These are phyloP conservation scores for Candida argentea DNA, from an alignment of 805 yeast species.

Conservation along the genomic window DNA sequence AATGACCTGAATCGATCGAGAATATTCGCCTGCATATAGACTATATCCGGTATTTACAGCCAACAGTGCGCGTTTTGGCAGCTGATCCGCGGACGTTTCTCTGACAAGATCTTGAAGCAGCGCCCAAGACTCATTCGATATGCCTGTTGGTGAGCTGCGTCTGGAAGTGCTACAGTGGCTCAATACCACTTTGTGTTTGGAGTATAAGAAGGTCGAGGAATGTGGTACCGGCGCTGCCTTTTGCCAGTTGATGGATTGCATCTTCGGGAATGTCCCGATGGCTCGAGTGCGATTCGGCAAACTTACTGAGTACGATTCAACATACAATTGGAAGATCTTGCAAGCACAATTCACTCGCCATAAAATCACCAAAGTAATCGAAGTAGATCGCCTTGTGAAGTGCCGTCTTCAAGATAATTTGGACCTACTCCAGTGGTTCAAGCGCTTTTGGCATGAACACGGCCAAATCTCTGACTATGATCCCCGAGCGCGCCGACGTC, in stretches of 20 bases:
- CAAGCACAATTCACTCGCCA: slow-evolving; percentile 74
- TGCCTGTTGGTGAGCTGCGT: slow-evolving; percentile 58
- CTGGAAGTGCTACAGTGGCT: slow-evolving; percentile 81
- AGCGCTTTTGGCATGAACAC: slow-evolving; percentile 70
- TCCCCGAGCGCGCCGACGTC: slow-evolving; percentile 31
- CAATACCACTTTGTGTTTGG: slow-evolving; percentile 55
- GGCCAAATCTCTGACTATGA: slow-evolving; percentile 61
- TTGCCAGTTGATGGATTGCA: slow-evolving; percentile 83
- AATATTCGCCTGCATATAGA: not conserved
- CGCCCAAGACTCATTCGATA: not conserved
- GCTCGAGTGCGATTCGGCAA: slow-evolving; percentile 58
- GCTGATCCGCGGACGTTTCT: too few species aligned
- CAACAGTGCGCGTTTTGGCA: too few species aligned
- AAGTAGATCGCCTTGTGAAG: slow-evolving; percentile 72
- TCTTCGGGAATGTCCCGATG: slow-evolving; percentile 78
- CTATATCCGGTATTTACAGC: not conserved
- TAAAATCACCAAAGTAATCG: slow-evolving; percentile 60
- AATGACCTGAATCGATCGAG: not conserved
- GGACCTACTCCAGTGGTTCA: slow-evolving; percentile 90
- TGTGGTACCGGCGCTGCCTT: slow-evolving; percentile 95
- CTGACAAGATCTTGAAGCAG: too few species aligned
- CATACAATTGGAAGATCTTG: slow-evolving; percentile 74
- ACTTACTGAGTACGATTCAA: slow-evolving; percentile 61
- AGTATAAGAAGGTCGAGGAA: slow-evolving; percentile 75
- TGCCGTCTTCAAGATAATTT: slow-evolving; percentile 91